These are phyloP conservation scores for Komagataella populi DNA, from an alignment of 805 yeast genomes.

Conservation along the genomic window DNA sequence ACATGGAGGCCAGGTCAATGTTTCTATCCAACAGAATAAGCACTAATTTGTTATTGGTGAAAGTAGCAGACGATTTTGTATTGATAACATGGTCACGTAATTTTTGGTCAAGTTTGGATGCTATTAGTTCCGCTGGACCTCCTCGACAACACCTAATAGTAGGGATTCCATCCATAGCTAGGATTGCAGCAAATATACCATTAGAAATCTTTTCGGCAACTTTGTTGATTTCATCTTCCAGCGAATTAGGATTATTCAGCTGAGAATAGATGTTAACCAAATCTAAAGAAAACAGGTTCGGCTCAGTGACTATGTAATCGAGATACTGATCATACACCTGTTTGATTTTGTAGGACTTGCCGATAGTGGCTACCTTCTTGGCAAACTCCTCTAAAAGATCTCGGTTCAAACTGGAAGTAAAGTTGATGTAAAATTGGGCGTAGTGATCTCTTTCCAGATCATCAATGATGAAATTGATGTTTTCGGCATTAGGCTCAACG, in stretches of 20 bases:
- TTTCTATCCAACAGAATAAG: slow-evolving; percentile 77
- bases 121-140: slow-evolving; percentile 92
- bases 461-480: slow-evolving; percentile 51
- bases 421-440: slow-evolving; percentile 71
- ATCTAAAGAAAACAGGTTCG: slow-evolving; percentile 75
- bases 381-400: slow-evolving; percentile 82
- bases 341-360: slow-evolving; percentile 57
- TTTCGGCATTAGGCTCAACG: slow-evolving; percentile 74
- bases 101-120: slow-evolving; percentile 72
- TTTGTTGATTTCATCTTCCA: slow-evolving; percentile 60
- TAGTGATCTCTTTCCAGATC: slow-evolving; percentile 70
- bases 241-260: slow-evolving; percentile 56
- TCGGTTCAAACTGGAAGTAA: slow-evolving; percentile 68
- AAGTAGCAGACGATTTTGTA: slow-evolving; percentile 22
- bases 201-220: slow-evolving; percentile 60
- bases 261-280: slow-evolving; percentile 48
- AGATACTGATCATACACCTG: slow-evolving; percentile 93
- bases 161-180: slow-evolving; percentile 73
- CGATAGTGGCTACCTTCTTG: slow-evolving; percentile 58
- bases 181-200: slow-evolving; percentile 69
- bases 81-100: slow-evolving; percentile 80
- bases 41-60: slow-evolving; percentile 48
- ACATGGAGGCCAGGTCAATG: slow-evolving; percentile 85
- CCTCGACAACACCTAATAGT: slow-evolving; percentile 83
- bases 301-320: slow-evolving; percentile 87